Percentiles rank a stretch among this genome's conserved stretches.
phyloP scores from a whole-genome alignment of 1,284 basidiomycete species.

The Tranzscheliella williamsii region DNA sequence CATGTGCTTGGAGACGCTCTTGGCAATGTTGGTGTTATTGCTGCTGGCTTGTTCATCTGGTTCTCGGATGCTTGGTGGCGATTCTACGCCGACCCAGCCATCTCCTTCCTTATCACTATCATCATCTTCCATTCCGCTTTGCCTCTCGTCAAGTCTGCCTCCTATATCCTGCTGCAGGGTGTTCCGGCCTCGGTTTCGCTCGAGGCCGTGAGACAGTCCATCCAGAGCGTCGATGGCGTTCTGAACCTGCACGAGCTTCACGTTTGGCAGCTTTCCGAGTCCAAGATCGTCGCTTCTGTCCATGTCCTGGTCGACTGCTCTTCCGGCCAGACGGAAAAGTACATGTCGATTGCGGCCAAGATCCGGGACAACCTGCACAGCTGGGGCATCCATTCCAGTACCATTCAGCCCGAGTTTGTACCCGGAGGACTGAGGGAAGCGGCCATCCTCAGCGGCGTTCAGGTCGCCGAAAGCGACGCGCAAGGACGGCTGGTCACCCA shows the following conservation, averaged over 20 bases:
- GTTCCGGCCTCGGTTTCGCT: conserved; percentile 87
- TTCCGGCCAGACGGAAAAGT: conserved; percentile 66
- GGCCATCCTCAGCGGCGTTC: conserved; percentile 48
- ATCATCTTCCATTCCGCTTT: conserved; percentile 96
- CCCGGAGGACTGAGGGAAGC: conserved; percentile 52
- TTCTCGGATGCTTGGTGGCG: conserved; percentile 53
- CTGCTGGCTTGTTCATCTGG: conserved; percentile 72
- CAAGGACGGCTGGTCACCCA: conserved; percentile 46
- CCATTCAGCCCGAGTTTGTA: conserved; percentile 60
- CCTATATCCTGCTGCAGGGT: conserved; percentile 94
- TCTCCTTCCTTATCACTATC: conserved; percentile 89
- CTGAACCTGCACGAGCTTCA: conserved; percentile 85
- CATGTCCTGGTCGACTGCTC: conserved; percentile 80
- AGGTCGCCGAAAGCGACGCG: conserved; percentile 44
- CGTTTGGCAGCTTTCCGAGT: conserved; percentile 89
- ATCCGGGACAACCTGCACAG: conserved; percentile 82
- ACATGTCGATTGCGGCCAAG: conserved; percentile 84
- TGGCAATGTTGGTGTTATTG: conserved; percentile 96
- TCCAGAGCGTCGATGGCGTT: conserved; percentile 81
- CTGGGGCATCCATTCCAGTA: conserved; percentile 85
- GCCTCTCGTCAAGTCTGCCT: conserved; percentile 89
- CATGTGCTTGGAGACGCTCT: conserved; percentile 93
- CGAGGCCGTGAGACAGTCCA: conserved; percentile 78
- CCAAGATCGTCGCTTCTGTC: conserved; percentile 90
- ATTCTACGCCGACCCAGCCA: conserved; percentile 89